phyloP scores from a whole-genome alignment of 2,329 filamentous ascomycete genomes.

The Clarireedia homoeocarpa region DNA sequence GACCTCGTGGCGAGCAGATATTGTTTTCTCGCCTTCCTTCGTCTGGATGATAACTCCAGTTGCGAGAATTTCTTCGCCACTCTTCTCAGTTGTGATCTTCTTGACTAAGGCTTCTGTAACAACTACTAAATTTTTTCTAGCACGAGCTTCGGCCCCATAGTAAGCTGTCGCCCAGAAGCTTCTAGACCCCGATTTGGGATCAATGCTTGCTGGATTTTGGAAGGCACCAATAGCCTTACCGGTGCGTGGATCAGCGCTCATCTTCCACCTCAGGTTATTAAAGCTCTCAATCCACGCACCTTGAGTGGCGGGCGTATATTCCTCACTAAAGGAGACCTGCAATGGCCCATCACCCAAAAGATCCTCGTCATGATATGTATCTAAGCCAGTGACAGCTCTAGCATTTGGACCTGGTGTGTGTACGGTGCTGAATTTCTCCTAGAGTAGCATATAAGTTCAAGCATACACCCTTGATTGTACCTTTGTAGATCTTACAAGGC shows the following conservation, averaged over 20 bases:
- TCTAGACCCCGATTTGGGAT: conserved; percentile 9
- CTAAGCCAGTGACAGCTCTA: neutral
- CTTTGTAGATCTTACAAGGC: too few relatives aligned
- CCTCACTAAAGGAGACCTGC: neutral
- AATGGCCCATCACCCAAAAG: neutral
- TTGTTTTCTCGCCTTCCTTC: conserved; percentile 1
- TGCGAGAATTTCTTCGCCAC: conserved; percentile 32
- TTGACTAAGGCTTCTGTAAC: conserved; percentile 80
- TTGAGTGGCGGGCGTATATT: neutral
- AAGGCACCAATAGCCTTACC: neutral
- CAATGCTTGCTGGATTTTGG: conserved; percentile 40
- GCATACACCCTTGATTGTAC: too few relatives aligned
- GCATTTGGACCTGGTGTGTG: neutral
- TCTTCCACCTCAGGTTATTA: neutral
- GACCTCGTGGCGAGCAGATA: neutral
- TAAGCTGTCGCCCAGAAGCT: conserved; percentile 19
- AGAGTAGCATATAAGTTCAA: too few relatives aligned
- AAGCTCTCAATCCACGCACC: neutral
- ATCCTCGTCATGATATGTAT: neutral
- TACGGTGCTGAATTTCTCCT: neutral
- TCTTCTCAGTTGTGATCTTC: conserved; percentile 40
- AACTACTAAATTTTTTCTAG: conserved; percentile 59
- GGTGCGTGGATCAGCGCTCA: neutral
- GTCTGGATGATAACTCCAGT: conserved; percentile 17
- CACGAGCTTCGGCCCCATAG: conserved; percentile 7